Evolutionary conservation across 352 stramenopile species (phyloP).

Genomic region (Globisporangium ultimum): DNA sequence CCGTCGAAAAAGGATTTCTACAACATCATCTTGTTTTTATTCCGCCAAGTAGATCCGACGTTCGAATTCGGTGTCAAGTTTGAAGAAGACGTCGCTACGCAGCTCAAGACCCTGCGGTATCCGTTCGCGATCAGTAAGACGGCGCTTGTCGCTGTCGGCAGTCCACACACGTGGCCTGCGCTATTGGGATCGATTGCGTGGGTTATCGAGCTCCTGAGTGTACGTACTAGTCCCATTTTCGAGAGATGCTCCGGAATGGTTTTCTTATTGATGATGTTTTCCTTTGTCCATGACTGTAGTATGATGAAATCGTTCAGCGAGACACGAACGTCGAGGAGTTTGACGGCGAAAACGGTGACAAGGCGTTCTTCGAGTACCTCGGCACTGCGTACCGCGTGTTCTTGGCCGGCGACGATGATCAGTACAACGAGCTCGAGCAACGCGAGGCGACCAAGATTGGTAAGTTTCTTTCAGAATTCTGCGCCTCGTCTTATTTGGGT

Average conservation of each 20-base stretch:
- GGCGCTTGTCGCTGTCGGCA: slow-evolving; percentile 91
- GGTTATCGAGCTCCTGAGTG: slow-evolving; percentile 94
- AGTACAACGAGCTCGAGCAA: slow-evolving; percentile 83
- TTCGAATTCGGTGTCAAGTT: slow-evolving; percentile 77
- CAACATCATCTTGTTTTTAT: slow-evolving; percentile 97
- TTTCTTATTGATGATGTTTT: slow-evolving; percentile 1
- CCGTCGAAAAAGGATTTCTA: slow-evolving; percentile 97
- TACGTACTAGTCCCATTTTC: slow-evolving; percentile 23
- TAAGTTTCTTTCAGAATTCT: slow-evolving; percentile 14
- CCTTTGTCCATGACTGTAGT: slow-evolving; percentile 30
- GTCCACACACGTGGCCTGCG: slow-evolving; percentile 94
- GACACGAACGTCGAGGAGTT: slow-evolving; percentile 54
- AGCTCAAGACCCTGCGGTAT: slow-evolving; percentile 88
- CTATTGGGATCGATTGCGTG: slow-evolving; percentile 96
- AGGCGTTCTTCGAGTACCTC: slow-evolving; percentile 95
- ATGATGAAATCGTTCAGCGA: slow-evolving; percentile 79
- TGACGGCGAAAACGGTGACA: slow-evolving; percentile 77
- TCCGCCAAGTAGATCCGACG: slow-evolving; percentile 92
- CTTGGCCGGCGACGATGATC: slow-evolving; percentile 91
- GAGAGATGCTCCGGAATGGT: slow-evolving; percentile 1
- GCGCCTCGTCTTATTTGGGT: background rate
- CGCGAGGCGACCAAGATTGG: slow-evolving; percentile 55
- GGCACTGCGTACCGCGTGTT: slow-evolving; percentile 91
- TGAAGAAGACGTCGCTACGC: slow-evolving; percentile 68
- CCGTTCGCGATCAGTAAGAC: slow-evolving; percentile 97